Percentiles rank a stretch among this genome's conserved stretches.
Conservation (phyloP, 2,329 filamentous ascomycete genomes). For the Phialophora macrospora region DNA sequence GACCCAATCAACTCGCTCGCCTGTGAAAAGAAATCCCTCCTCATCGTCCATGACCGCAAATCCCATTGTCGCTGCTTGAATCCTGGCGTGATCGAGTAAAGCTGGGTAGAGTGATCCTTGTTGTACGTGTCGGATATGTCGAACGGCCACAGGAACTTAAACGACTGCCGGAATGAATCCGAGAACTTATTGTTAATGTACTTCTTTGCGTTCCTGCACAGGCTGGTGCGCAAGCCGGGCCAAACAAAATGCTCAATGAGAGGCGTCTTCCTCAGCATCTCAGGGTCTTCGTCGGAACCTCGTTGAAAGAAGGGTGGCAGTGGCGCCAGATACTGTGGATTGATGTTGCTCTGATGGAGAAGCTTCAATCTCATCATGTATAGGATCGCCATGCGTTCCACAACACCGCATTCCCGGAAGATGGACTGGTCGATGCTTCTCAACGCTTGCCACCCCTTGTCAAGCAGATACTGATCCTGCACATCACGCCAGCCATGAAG, state of each 20-base stretch:
- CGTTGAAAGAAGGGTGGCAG: conserved; percentile 20
- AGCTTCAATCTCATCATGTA: conserved; percentile 29
- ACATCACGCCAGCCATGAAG: conserved; percentile 31
- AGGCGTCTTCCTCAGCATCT: conserved; percentile 19
- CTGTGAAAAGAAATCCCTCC: conserved; percentile 24
- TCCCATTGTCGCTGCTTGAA: conserved; percentile 25
- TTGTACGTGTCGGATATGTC: conserved; percentile 19
- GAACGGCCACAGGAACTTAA: conserved; percentile 27
- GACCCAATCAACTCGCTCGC: conserved; percentile 14
- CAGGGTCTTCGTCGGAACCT: conserved; percentile 9
- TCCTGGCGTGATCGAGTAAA: conserved; percentile 21
- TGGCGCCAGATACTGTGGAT: conserved; percentile 13
- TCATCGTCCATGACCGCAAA: conserved; percentile 28
- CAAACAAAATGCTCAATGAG: conserved; percentile 40
- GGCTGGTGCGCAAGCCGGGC: conserved; percentile 43
- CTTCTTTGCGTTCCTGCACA: conserved; percentile 14
- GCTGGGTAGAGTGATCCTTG: conserved; percentile 16
- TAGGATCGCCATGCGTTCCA: conserved; percentile 27
- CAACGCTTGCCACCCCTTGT: conserved; percentile 27
- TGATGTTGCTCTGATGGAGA: conserved; percentile 19
- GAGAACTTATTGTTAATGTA: conserved; percentile 31
- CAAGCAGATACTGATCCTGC: conserved; percentile 27
- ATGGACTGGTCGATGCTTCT: conserved; percentile 26
- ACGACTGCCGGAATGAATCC: conserved; percentile 24
- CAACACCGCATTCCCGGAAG: conserved; percentile 24